phyloP scores from a whole-genome alignment of 2,329 filamentous ascomycete species.

The Teratosphaeria gauchensis region DNA sequence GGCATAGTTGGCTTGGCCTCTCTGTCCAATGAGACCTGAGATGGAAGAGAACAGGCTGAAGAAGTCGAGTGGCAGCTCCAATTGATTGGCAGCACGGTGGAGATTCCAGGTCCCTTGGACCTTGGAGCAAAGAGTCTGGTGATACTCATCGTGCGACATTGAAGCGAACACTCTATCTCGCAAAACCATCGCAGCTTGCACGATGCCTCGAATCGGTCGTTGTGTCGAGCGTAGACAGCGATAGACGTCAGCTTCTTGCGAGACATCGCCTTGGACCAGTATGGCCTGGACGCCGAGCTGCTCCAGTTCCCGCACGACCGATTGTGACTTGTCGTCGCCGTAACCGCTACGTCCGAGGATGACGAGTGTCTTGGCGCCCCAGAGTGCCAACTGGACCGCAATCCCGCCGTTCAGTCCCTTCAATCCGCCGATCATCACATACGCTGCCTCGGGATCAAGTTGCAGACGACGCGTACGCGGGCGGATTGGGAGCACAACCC shows the following conservation, averaged over 20 bases:
- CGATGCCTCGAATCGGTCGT: conserved; percentile 4
- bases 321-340: neutral
- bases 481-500: neutral
- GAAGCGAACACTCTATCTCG: neutral
- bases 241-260: neutral
- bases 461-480: too few relatives aligned
- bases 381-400: neutral
- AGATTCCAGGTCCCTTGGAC: neutral
- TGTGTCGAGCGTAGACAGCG: conserved; percentile 1
- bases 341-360: neutral
- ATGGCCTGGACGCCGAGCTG: neutral
- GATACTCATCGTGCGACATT: neutral
- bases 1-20: conserved; percentile 50
- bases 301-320: neutral
- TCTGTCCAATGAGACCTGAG: conserved; percentile 46
- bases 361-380: neutral
- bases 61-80: conserved; percentile 40
- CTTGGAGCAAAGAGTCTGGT: neutral
- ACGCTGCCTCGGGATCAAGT: neutral
- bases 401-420: neutral
- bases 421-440: neutral
- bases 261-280: neutral
- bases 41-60: conserved; percentile 47
- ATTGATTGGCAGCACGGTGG: neutral
- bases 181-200: neutral